phyloP scores from a whole-genome alignment of 129 eudicot genomes.

The Helianthus annuus region DNA sequence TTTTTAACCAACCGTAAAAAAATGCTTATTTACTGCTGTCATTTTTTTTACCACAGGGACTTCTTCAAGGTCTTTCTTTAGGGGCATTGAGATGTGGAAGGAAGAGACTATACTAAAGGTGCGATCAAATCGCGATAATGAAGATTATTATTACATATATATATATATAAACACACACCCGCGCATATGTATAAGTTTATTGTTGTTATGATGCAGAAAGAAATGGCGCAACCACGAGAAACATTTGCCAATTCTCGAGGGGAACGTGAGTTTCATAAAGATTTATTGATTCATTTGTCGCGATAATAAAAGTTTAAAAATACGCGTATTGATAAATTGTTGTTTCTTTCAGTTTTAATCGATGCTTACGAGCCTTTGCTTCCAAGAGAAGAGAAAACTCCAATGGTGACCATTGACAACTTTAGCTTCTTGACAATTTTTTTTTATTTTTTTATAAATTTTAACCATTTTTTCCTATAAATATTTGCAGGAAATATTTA shows the following conservation, averaged over 20 bases:
- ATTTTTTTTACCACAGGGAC: slow-evolving; percentile 55
- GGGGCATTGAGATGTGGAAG: slow-evolving; percentile 93
- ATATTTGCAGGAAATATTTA: slow-evolving; percentile 61
- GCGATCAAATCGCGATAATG: background rate
- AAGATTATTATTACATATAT: background rate
- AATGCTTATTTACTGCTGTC: slow-evolving; percentile 2
- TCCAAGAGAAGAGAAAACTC: slow-evolving; percentile 71
- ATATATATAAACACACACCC: background rate
- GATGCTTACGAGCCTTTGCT: slow-evolving; percentile 74
- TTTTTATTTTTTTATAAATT: background rate
- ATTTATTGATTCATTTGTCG: background rate
- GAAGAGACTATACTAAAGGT: slow-evolving; percentile 82
- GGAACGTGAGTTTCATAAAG: slow-evolving; percentile 60
- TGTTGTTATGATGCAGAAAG: slow-evolving; percentile 57
- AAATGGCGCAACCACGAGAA: slow-evolving; percentile 50
- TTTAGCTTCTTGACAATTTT: slow-evolving; percentile 9
- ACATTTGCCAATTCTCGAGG: slow-evolving; percentile 66
- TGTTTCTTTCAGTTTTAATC: slow-evolving; percentile 59
- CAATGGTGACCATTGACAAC: slow-evolving; percentile 50
- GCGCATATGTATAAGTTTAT: background rate
- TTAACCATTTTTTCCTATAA: background rate
- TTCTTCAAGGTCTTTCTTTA: slow-evolving; percentile 83
- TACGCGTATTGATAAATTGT: background rate
- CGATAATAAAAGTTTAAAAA: background rate
- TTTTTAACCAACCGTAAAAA: background rate